Base-by-base conservation (phyloP, 148 eudicot genomes). In the Euryodendron excelsum region DNA sequence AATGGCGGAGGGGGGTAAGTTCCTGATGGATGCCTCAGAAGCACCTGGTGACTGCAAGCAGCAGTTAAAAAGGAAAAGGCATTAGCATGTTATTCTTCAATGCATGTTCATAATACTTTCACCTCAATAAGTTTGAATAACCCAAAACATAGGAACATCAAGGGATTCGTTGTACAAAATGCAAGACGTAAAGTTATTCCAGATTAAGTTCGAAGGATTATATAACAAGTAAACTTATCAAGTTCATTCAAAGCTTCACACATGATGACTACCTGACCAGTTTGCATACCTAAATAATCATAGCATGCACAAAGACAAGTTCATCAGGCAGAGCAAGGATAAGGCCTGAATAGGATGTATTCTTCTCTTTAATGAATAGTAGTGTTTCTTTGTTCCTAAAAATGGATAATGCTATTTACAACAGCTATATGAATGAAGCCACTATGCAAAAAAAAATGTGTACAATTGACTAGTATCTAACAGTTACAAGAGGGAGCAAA, bases 1-100 rank as follows among this genome's bases (percentile, higher is more conserved):
- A 68, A 96, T 76, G 37, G 98, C 94, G 23, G 98, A 96, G 33
- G 99, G 98, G 75, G 99, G 99, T 55, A 96, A 80, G 52, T 88
- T 87, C 81, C 99, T 89, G 69, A 93, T 86, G 76, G 98, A 60
- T 36, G 89, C 95, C 84, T 96, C 98, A 50, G 93, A 81, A 79
- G 98, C 97, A 87, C 96, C 98, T 1, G 97, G 85, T 17, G 55
- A 85, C 99, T 96, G 85, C 36, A 82, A 83, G 30, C 36, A 48
- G 27, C 56, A 80, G 37, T 74, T 34, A 9, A 33, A 15, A 25
- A 21, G 27, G 12, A 47, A 30, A 52, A 33, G 45, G 33, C 41
- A 60, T n/a, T n/a, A 48, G 67, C 76, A 28, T 28, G 65, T 36
- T 45, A 30, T 17, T 63, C 6, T 12, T 64, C 9, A 45, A 47